Evolutionary conservation across 1,284 basidiomycete genomes (phyloP).

Genomic region (Trametes polyzona): DNA sequence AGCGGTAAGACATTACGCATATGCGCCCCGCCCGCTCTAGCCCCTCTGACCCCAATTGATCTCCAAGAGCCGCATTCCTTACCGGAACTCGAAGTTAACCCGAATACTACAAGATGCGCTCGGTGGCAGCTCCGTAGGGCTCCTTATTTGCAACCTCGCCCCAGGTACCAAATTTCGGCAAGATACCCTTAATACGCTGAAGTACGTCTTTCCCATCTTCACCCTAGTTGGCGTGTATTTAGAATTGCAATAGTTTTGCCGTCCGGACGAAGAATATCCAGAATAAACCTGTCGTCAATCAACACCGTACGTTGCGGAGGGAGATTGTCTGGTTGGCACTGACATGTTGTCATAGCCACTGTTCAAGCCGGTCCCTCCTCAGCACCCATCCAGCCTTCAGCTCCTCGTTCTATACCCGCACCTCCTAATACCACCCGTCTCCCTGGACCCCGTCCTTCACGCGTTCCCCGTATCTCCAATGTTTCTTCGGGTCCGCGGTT

Average conservation of each 20-base stretch:
- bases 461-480: conserved; percentile 36
- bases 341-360: not conserved
- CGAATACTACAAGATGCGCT: conserved; percentile 84
- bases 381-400: conserved; percentile 63
- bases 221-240: not conserved
- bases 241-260: conserved; percentile 60
- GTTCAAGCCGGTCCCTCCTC: conserved; percentile 55
- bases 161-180: conserved; percentile 79
- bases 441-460: conserved; percentile 32
- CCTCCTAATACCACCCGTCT: conserved; percentile 6
- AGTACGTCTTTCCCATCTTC: conserved; percentile 49
- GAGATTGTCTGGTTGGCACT: not conserved
- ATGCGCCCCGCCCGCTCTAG: too few relatives aligned
- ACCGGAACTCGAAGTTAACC: conserved; percentile 83
- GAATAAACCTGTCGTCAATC: conserved; percentile 76
- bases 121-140: conserved; percentile 73
- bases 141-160: conserved; percentile 84
- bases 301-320: conserved; percentile 54
- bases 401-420: conserved; percentile 36
- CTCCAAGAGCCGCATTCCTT: conserved; percentile 80
- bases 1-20: too few relatives aligned
- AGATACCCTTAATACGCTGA: conserved; percentile 84
- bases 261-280: conserved; percentile 80
- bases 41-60: too few relatives aligned
- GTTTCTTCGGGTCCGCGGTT: conserved; percentile 18